phyloP scores from a whole-genome alignment of 2,329 filamentous ascomycete genomes.

The Fusarium sp. region DNA sequence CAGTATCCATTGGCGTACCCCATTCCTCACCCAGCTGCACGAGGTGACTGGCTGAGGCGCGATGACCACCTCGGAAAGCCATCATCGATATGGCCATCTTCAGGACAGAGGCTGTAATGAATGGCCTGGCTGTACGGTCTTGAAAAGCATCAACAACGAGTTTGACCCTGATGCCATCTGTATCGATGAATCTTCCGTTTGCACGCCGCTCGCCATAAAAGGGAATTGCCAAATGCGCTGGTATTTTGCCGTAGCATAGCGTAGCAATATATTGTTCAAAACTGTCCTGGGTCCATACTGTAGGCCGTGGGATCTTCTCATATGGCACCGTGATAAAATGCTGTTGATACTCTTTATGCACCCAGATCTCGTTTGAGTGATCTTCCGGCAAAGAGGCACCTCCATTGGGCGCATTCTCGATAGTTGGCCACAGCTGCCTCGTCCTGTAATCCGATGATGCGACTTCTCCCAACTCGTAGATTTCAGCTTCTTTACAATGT shows the following conservation, averaged over 20 bases:
- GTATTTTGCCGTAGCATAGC: slow-evolving; percentile 55
- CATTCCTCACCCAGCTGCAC: slow-evolving; percentile 53
- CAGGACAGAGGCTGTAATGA: slow-evolving; percentile 55
- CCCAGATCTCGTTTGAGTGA: slow-evolving; percentile 49
- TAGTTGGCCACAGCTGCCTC: slow-evolving; percentile 53
- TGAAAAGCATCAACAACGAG: slow-evolving; percentile 56
- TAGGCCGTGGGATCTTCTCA: slow-evolving; percentile 55
- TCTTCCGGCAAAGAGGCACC: slow-evolving; percentile 40
- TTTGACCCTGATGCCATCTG: slow-evolving; percentile 54
- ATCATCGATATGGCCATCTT: slow-evolving; percentile 60
- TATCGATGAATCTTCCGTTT: slow-evolving; percentile 49
- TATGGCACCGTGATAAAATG: slow-evolving; percentile 51
- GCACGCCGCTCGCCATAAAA: slow-evolving; percentile 51
- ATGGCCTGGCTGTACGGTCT: slow-evolving; percentile 49
- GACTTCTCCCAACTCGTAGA: slow-evolving; percentile 54
- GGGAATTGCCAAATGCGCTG: slow-evolving; percentile 47
- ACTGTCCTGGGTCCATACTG: slow-evolving; percentile 55
- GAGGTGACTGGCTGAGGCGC: slow-evolving; percentile 51
- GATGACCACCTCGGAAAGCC: slow-evolving; percentile 51
- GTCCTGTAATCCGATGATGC: slow-evolving; percentile 51
- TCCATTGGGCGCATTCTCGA: slow-evolving; percentile 46
- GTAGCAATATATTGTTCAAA: slow-evolving; percentile 58
- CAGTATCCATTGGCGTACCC: slow-evolving; percentile 58
- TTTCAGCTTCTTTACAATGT: slow-evolving; percentile 48
- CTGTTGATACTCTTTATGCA: slow-evolving; percentile 50